These are phyloP conservation scores for Diaporthe amygdali DNA, from an alignment of 2,329 filamentous ascomycete species.

Conservation along the genomic window DNA sequence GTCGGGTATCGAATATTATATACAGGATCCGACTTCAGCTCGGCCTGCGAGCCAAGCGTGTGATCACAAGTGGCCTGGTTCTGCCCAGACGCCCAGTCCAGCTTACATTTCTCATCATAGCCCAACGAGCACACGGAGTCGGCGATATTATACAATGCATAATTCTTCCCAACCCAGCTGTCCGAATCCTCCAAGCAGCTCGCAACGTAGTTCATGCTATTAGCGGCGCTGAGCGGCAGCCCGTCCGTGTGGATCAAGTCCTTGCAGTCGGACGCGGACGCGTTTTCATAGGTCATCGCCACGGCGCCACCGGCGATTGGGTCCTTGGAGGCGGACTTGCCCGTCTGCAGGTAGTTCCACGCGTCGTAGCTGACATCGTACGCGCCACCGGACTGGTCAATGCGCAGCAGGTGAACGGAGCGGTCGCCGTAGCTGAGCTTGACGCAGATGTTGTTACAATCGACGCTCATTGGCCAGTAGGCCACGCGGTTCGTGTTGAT, in stretches of 20 bases:
- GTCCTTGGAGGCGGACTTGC: constrained; percentile 48
- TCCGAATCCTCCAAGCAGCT: constrained; percentile 45
- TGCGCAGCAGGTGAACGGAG: constrained; percentile 59
- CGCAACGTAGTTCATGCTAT: constrained; percentile 58
- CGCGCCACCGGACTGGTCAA: constrained; percentile 61
- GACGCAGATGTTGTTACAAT: constrained; percentile 62
- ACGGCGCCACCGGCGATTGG: constrained; percentile 54
- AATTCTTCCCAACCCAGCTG: constrained; percentile 55
- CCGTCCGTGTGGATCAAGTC: constrained; percentile 51
- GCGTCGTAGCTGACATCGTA: constrained; percentile 60
- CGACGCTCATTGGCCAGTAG: constrained; percentile 59
- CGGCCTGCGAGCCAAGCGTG: constrained; percentile 42
- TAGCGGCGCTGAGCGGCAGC: constrained; percentile 47
- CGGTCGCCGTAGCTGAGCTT: constrained; percentile 54
- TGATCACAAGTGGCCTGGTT: constrained; percentile 53
- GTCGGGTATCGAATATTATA: constrained; percentile 53
- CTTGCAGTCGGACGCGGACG: constrained; percentile 50
- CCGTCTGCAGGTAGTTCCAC: constrained; percentile 59
- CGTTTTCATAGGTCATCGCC: constrained; percentile 51
- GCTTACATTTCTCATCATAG: constrained; percentile 49
- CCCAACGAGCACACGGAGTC: constrained; percentile 54
- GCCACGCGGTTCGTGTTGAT: constrained; percentile 64
- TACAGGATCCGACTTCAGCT: constrained; percentile 45
- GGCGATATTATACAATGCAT: constrained; percentile 56
- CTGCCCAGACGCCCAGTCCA: constrained; percentile 45